Evolutionary conservation across 495 filamentous ascomycete species (phyloP), one percentile per base, ranked within the genome.

Genomic region (Daldinia bambusicola): DNA sequence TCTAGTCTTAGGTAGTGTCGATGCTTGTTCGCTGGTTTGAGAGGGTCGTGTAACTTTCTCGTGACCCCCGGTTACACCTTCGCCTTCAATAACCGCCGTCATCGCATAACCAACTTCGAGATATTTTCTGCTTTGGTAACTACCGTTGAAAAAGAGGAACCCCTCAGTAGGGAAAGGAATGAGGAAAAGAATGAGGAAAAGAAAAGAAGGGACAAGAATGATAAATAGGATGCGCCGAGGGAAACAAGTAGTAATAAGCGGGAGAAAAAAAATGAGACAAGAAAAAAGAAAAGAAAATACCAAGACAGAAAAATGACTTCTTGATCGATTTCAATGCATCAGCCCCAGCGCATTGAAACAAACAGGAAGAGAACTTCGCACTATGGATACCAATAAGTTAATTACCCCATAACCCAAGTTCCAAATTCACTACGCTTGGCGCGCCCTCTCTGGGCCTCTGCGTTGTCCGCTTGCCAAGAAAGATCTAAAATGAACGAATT

Each of bases 1-100:
- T 60, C 66, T 60, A 12, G 69, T 70, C 2, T 59, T 63, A 14
- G 75, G 75, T 26, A 76, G 75, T 1, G 66, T 56, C 4, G 69
- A 51, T 18, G 68, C 69, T 48, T 63, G 62, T 20, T 68, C 58
- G 56, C 55, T 56, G 16, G 45, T 20, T 26, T 55, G 69, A 0
- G 75, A 72, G 14, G 18, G 12, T 71, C 63, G 62, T 4, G 40
- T 51, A 18, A 43, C 16, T 30, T 74, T 75, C 32, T 74, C 75
- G 58, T 50, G 73, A 40, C 40, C 66, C 53, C 50, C 56, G 14
- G 61, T n/a, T 18, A 63, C 34, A 41, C 64, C 67, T 10, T 55
- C 22, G 7, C 37, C 51, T 26, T 45, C 50, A 26, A 26, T 3
- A 26, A 26, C 26, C 45, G 36, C 22, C 36, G 69, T 66, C 70